Base-by-base conservation (phyloP, 768 basidiomycete genomes). In the Boletus pseudopeckii region DNA sequence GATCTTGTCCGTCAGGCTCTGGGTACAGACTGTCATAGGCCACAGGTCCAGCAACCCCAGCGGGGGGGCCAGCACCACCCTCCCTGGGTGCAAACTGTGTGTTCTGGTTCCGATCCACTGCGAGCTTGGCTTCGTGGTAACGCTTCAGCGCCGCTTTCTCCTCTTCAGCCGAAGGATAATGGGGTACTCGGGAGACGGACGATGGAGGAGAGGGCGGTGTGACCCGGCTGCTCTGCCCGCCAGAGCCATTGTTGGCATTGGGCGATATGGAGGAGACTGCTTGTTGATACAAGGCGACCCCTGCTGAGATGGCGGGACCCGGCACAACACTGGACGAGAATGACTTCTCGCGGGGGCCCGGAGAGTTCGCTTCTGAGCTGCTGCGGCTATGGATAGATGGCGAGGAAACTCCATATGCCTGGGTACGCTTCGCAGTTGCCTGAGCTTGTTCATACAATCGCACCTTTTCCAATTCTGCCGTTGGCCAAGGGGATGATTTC, bases 391-490 rank as follows among this genome's bases (percentile, higher is more conserved):
- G 65, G 22, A 55, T 17, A 32, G 64, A 64, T 32, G 61, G 55
- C 10, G 64, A 64, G 7, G 65, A 64, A 14, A 66, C 61, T 1
- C 69, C 74, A 20, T 52, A 61, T 7, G 76, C 80, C 62, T 86
- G 88, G 5, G 79, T 79, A 48, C 75, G 77, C 51, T 74, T 76
- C 2, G 83, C 90, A n/a, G 79, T 83, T 1, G 78, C 81, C 62
- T 85, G 84, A 0, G 90, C 88, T 45, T 82, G 67, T 46, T 86
- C 75, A 67, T 79, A 90, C n/a, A 90, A 64, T n/a, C 79, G 75
- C 1, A 78, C 69, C 61, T 92, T 92, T 65, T 92, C 90, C 51
- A 84, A 80, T 68, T 90, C 90, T 0, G 91, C 88, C 1, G 84
- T 78, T 7, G 74, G 74, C 87, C 86, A 91, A 18, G 63, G 44